Conservation (phyloP, 352 stramenopile species). For the Plasmopara muralis region DNA sequence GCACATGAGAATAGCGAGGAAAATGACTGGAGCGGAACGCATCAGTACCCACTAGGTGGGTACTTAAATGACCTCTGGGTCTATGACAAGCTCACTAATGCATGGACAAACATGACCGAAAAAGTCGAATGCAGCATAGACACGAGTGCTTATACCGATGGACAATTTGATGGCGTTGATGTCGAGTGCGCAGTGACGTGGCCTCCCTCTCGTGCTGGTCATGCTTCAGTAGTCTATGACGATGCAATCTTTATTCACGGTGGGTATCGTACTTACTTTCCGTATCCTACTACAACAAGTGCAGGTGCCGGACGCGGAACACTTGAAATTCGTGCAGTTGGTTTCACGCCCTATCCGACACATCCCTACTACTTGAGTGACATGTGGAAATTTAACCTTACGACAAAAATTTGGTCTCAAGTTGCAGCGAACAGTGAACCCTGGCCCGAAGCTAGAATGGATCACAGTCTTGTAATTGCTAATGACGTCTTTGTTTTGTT, state of each 20-base stretch:
- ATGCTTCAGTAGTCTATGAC: constrained; percentile 75
- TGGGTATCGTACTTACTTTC: constrained; percentile 93
- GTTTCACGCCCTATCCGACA: constrained; percentile 85
- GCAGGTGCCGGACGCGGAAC: constrained; percentile 67
- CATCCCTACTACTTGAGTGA: constrained; percentile 93
- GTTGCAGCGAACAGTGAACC: constrained; percentile 27
- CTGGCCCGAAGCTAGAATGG: constrained; percentile 60
- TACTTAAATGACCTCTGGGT: constrained; percentile 95
- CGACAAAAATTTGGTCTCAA: constrained; percentile 73
- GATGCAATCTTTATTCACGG: constrained; percentile 85
- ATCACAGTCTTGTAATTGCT: constrained; percentile 76
- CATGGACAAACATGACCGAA: constrained; percentile 72
- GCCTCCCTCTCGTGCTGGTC: constrained; percentile 81
- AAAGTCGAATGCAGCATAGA: constrained; percentile 45
- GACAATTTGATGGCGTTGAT: constrained; percentile 61
- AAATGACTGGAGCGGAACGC: constrained; percentile 76
- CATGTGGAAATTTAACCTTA: constrained; percentile 92
- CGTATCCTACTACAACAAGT: constrained; percentile 87
- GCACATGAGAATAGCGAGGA: constrained; percentile 82
- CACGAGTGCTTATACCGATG: constrained; percentile 30
- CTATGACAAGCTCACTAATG: constrained; percentile 53
- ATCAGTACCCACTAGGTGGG: constrained; percentile 81
- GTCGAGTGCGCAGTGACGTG: constrained; percentile 81
- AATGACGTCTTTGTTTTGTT: constrained; percentile 87
- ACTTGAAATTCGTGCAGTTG: constrained; percentile 34